Evolutionary conservation across 768 basidiomycete species (phyloP), one percentile per base, ranked within the genome.

Genomic region (Boletellus emodensis): DNA sequence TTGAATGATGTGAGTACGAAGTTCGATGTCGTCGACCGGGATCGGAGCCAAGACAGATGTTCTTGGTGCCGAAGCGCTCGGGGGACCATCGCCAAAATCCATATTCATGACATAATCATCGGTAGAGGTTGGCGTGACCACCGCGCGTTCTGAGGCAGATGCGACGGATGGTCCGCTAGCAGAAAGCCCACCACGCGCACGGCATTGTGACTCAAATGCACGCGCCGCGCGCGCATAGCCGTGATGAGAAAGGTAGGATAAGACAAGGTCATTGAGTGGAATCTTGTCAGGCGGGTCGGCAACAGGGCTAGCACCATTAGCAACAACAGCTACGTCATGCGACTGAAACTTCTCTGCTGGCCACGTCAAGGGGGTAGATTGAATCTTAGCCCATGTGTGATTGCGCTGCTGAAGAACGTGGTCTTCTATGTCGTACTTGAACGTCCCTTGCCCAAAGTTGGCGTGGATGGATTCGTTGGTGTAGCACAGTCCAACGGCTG

Each of bases 361-460:
- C 73, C 73, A 75, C 48, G 78, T 72, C 40, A 87, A 68, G 9
- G 77, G 75, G 1, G 79, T 82, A 41, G 69, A 71, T 57, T 85
- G 76, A 45, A 91, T 87, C 48, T 74, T 78, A 11, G 72, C 69
- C 90, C 90, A 92, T 3, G 80, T 78, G 7, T 62, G 67, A 49
- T 82, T 80, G 45, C 83, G 80, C 57, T 80, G 80, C 57, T 85
- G 83, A 55, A 84, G 83, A 14, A 90, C 87, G 60, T 94, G 82
- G 42, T 84, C 81, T 48, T 94, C 89, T 62, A 98, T 95, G 67
- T 96, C 94, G 66, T 82, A 97, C 58, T 75, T 79, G 80, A 97
- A 98, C 3, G 84, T 77, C 9, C 81, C 82, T 62, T 85, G 84
- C 24, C 92, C 92, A 65, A 98, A 94, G 72, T 98, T 97, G 61